Conservation (phyloP, 1,284 basidiomycete species). For the Tilletia setariae region DNA sequence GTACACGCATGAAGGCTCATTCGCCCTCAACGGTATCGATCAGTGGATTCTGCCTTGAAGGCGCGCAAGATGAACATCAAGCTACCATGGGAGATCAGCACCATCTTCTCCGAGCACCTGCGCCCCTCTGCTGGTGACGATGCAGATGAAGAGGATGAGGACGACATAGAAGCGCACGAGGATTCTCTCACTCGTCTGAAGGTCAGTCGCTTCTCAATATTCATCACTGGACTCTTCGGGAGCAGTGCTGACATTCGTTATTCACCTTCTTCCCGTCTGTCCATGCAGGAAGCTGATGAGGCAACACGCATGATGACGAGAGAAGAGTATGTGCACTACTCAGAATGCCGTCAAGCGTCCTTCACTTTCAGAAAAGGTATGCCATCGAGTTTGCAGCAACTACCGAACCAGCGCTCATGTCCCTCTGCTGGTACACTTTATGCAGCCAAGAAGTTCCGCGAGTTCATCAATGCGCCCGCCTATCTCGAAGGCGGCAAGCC, state of each 20-base stretch:
- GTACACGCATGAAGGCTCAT: constrained; percentile 64
- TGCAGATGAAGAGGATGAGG: constrained; percentile 80
- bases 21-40: constrained; percentile 24
- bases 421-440: background rate
- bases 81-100: constrained; percentile 91
- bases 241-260: too few relatives aligned
- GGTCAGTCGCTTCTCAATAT: constrained; percentile 56
- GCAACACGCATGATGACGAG: constrained; percentile 92
- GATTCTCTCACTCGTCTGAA: constrained; percentile 79
- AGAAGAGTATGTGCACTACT: constrained; percentile 95
- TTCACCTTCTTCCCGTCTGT: constrained; percentile 10
- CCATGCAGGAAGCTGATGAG: constrained; percentile 71
- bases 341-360: constrained; percentile 91
- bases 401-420: too few relatives aligned
- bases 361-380: constrained; percentile 92
- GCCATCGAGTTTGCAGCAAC: constrained; percentile 26
- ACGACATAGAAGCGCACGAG: constrained; percentile 92
- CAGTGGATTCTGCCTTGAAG: constrained; percentile 64
- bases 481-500: constrained; percentile 79
- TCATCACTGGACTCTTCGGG: background rate
- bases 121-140: constrained; percentile 75
- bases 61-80: constrained; percentile 91
- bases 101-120: constrained; percentile 68
- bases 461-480: constrained; percentile 85
- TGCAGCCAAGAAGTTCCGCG: constrained; percentile 85